These are phyloP conservation scores for Apiotrichum akiyoshidainum DNA, from an alignment of 1,284 basidiomycete species.

Conservation along the genomic window DNA sequence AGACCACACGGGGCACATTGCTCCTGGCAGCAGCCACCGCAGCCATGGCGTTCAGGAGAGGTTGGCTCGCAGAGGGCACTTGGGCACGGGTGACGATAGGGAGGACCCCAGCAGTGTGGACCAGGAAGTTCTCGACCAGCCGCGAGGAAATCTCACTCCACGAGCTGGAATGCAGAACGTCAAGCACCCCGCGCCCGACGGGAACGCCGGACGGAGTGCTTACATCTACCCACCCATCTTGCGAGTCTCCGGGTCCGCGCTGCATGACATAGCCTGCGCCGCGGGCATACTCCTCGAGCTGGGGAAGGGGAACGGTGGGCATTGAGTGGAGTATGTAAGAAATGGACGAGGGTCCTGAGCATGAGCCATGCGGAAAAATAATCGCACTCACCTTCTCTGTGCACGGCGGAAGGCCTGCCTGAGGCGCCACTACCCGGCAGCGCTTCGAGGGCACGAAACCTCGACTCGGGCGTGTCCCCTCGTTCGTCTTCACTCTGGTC, in stretches of 20 bases:
- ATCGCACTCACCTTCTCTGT: conserved; percentile 25
- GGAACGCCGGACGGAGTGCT: background rate
- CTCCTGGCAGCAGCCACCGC: conserved; percentile 27
- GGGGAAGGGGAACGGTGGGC: conserved; percentile 28
- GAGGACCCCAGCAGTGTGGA: conserved; percentile 20
- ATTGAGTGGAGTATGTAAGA: conserved; percentile 33
- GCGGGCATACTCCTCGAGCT: conserved; percentile 19
- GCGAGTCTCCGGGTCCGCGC: conserved; percentile 11
- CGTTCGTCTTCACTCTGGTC: background rate
- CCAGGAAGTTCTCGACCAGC: conserved; percentile 27
- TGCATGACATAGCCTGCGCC: conserved; percentile 19
- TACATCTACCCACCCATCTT: conserved; percentile 26
- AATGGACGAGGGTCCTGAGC: conserved; percentile 26
- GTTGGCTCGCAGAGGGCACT: conserved; percentile 15
- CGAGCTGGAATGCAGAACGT: conserved; percentile 20
- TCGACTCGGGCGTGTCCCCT: background rate
- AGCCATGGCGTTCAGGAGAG: conserved; percentile 27
- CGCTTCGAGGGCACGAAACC: background rate
- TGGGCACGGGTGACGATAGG: conserved; percentile 27
- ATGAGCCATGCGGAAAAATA: background rate
- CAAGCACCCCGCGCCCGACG: conserved; percentile 8
- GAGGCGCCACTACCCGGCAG: background rate
- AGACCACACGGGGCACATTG: conserved; percentile 27
- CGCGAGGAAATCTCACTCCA: conserved; percentile 29
- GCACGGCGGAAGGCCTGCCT: background rate